These are phyloP conservation scores for Globisporangium nagaii DNA, from an alignment of 352 stramenopile genomes.

Conservation along the genomic window DNA sequence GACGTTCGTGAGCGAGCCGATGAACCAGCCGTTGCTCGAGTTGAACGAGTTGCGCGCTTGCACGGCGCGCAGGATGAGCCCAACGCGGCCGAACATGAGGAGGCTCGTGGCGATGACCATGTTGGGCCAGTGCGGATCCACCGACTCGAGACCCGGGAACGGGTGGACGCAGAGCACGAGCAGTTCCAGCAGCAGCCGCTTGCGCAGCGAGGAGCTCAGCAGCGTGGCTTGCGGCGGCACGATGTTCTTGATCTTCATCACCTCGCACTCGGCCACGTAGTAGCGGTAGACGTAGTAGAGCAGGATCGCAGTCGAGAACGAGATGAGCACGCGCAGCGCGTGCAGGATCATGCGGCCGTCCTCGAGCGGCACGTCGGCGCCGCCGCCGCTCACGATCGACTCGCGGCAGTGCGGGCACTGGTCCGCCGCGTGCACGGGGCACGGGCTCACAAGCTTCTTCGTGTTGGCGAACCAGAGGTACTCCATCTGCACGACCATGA, in stretches of 20 bases:
- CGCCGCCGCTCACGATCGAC: slow-evolving; percentile 9
- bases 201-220: slow-evolving; percentile 49
- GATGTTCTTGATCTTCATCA: slow-evolving; percentile 82
- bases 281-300: slow-evolving; percentile 69
- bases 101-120: slow-evolving; percentile 51
- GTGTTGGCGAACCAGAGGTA: slow-evolving; percentile 71
- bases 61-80: slow-evolving; percentile 47
- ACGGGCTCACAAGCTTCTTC: slow-evolving; percentile 23
- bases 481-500: slow-evolving; percentile 77
- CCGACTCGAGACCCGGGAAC: slow-evolving; percentile 57
- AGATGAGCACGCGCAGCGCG: slow-evolving; percentile 56
- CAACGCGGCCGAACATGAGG: slow-evolving; percentile 54
- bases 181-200: slow-evolving; percentile 41
- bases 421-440: slow-evolving; percentile 19
- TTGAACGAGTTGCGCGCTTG: slow-evolving; percentile 72
- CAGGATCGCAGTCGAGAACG: slow-evolving; percentile 55
- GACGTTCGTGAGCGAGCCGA: slow-evolving; percentile 69
- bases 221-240: slow-evolving; percentile 61
- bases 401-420: slow-evolving; percentile 37
- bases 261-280: slow-evolving; percentile 59
- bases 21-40: slow-evolving; percentile 79
- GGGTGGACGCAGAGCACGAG: slow-evolving; percentile 51
- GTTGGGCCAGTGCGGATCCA: slow-evolving; percentile 59
- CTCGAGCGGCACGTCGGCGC: slow-evolving; percentile 23
- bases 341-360: slow-evolving; percentile 66